Evolutionary conservation across 257 asterid species (phyloP), one percentile per base, ranked within the genome.

Genomic region (Echites panduratus): DNA sequence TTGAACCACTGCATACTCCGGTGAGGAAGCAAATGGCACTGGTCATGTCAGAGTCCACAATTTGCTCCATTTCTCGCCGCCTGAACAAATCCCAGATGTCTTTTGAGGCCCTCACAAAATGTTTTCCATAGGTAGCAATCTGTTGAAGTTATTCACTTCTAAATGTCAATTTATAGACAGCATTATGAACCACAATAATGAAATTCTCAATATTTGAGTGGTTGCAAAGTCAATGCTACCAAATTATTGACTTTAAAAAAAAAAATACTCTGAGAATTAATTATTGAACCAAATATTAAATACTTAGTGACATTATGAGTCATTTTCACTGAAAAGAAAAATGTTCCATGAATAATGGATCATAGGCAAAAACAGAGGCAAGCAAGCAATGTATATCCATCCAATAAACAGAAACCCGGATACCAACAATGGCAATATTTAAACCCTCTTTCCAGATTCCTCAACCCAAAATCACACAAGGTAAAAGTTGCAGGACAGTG

Each of bases 41-140:
- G 2, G 98, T 95, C 64, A 95, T 95, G 79, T 95, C 98, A 7
- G 98, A 82, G 73, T 95, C 99, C 24, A 95, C 99, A 38, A 95
- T 77, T 78, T 70, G 77, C n/a, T 84, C 91, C 84, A 95, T 92
- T 57, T 82, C 96, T 70, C 88, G 83, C 86, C 82, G 86, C 79
- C 83, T 73, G 63, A 95, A 92, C 9, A 95, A 81, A 79, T 95
- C 99, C 99, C 98, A 95, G 0, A 97, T 90, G 88, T 95, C 98
- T 72, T 87, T 89, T 9, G 98, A 95, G 61, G 98, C 97, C 83
- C 82, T 79, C 8, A 92, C 98, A 70, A 95, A 95, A 20, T 88
- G 83, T 76, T 90, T 95, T 7, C 98, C 98, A 45, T 92, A 95
- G 50, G 97, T 87, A 73, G 99, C 99, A 84, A 92, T 92, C 98